Evolutionary conservation across 176 grass and related monocot species (phyloP), one percentile per base, ranked within the genome.

Genomic region (Musa beccarii): DNA sequence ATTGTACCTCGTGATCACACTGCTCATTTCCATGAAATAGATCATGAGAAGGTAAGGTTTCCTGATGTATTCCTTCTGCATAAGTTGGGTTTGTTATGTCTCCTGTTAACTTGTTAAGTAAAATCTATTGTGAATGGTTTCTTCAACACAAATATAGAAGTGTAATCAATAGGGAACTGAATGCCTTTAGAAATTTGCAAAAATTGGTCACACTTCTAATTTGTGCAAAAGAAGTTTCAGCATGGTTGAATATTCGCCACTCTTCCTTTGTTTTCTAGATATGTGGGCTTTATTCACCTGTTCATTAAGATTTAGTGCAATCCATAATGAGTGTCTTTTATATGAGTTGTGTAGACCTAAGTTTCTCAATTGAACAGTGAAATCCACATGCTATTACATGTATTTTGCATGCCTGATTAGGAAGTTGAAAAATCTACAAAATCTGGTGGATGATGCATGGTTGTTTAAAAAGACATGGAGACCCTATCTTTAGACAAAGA

Each of bases 1-100:
- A 94, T 98, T 73, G 78, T 98, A 54, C 95, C 95, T 66, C 83
- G 52, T 53, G 80, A 85, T 57, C 95, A 99, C 68, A 74, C 63
- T 62, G 53, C 86, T 54, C 84, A 84, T 85, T 99, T 99, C 74
- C 90, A 99, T 89, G 86, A 94, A 75, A 85, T 93, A 64, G 90
- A 94, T 62, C 25, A 78, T 49, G 85, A 88, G 59, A 91, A 89
- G 86, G 94, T 98, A 84, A 17, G 7, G 14, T 29, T 5, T 61
- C 0, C 22, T 20, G 43, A 2, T 19, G 10, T 52, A 5, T n/a
- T 70, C 17, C 21, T 2, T 61, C 6, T 61, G 57, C 57, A 20
- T 61, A 61, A 21, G 57, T 61, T 61, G n/a, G 15, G 17, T n/a
- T 61, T 20, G 17, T 61, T 21, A 1, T 21, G 51, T 51, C 68